phyloP scores from a whole-genome alignment of 768 basidiomycete species.

The Kwoniella newhampshirensis region DNA sequence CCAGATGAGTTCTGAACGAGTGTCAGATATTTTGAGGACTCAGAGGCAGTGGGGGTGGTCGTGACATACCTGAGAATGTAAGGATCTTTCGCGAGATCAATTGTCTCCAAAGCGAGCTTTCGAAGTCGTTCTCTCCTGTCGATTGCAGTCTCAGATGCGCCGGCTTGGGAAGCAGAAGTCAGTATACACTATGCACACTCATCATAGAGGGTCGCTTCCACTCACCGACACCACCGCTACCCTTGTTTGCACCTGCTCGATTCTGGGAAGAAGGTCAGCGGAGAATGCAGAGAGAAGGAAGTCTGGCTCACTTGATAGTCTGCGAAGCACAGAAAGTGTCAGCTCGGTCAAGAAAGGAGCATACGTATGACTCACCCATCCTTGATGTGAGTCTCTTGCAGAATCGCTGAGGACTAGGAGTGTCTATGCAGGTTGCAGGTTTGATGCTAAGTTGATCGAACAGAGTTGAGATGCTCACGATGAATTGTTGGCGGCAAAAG shows the following conservation, averaged over 20 bases:
- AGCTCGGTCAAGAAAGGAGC: not conserved
- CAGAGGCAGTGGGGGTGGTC: not conserved
- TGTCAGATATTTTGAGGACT: not conserved
- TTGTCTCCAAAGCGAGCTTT: conserved; percentile 94
- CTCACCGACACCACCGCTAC: conserved; percentile 52
- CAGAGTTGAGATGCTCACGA: too few relatives aligned
- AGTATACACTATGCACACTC: not conserved
- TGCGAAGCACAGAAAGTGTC: conserved; percentile 7
- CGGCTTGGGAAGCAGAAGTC: conserved; percentile 58
- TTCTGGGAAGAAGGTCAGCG: conserved; percentile 30
- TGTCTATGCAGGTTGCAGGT: too few relatives aligned
- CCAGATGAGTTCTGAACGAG: conserved; percentile 72
- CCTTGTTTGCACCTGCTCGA: conserved; percentile 53
- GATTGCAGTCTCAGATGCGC: conserved; percentile 90
- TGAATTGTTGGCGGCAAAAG: conserved; percentile 1
- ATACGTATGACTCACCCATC: conserved; percentile 24
- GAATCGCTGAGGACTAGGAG: not conserved
- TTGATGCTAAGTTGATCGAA: too few relatives aligned
- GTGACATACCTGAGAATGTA: conserved; percentile 19
- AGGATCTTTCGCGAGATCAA: conserved; percentile 88
- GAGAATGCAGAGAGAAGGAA: not conserved
- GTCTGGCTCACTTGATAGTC: conserved; percentile 41
- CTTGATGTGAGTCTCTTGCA: not conserved
- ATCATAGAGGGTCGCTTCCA: not conserved
- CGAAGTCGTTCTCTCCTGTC: conserved; percentile 90